Evolutionary conservation across 2,329 filamentous ascomycete species (phyloP), one percentile per base, ranked within the genome.

Genomic region (Davidsoniella virescens): DNA sequence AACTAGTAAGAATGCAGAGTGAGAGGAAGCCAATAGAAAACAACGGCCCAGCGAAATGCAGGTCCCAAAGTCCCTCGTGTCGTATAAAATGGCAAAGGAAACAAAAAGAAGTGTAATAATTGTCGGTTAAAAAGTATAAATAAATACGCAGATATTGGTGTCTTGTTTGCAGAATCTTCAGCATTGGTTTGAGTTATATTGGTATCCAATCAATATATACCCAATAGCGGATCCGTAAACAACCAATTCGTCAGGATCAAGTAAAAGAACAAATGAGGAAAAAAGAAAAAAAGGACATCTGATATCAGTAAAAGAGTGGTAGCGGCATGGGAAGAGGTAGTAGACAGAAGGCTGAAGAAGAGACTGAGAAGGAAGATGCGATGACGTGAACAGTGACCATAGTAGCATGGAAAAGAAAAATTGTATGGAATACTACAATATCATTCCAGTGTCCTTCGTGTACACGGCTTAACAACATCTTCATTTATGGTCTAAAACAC

Each of bases 21-120:
- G 20, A 23, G 29, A 2, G 29, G 12, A 33, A 33, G 29, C 29
- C 29, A 9, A 33, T 33, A 43, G 49, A 58, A 57, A 56, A 57
- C 20, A 33, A 33, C 8, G 29, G 29, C 29, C 7, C 49, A 57
- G 47, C 50, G 51, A 45, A 56, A 47, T 38, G 33, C 44, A 47
- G 17, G 38, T 33, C 18, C 33, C 44, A 46, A 5, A 37, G 47
- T 49, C 47, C 40, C 47, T 43, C 39, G 42, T 43, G 47, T 43
- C 26, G 26, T 49, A 40, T 17, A 40, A 42, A 49, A 36, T 53
- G 55, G 53, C 54, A 49, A 47, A 44, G 20, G 16, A 14, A 52
- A 47, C 49, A 50, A 45, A 50, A 52, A 52, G 20, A 23, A 23
- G 20, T 5, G 5, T 4, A 23, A 5, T 51, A 55, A 18, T 10